Percentiles rank a stretch among this genome's conserved stretches.
phyloP scores from a whole-genome alignment of 768 basidiomycete genomes.

The Amanita thiersii region DNA sequence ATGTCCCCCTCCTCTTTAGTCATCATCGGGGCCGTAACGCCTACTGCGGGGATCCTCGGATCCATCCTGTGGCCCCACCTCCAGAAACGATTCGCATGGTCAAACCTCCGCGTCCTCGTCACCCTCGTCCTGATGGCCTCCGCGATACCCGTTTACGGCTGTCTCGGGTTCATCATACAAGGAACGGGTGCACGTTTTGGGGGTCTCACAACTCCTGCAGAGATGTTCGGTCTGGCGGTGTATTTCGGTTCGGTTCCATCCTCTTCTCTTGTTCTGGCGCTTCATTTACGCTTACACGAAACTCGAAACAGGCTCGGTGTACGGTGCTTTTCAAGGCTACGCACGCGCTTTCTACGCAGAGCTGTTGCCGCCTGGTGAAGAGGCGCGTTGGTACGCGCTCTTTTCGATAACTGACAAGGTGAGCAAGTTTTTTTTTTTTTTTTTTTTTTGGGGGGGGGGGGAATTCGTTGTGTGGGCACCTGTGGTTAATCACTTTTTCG shows the following conservation, averaged over 20 bases:
- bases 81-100: constrained; percentile 56
- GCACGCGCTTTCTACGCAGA: constrained; percentile 83
- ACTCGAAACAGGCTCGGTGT: constrained; percentile 45
- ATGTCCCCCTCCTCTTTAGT: constrained; percentile 76
- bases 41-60: constrained; percentile 71
- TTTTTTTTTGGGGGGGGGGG: too few species aligned
- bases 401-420: constrained; percentile 92
- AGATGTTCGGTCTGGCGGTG: constrained; percentile 80
- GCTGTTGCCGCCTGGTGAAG: constrained; percentile 80
- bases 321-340: constrained; percentile 89
- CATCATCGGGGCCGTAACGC: constrained; percentile 72
- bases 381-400: constrained; percentile 84
- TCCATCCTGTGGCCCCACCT: constrained; percentile 75
- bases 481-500: neutral
- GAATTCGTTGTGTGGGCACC: too few species aligned
- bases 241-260: constrained; percentile 58
- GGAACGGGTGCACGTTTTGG: constrained; percentile 38
- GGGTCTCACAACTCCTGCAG: constrained; percentile 67
- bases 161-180: constrained; percentile 68
- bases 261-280: neutral
- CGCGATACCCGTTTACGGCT: constrained; percentile 72
- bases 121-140: constrained; percentile 60
- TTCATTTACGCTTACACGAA: neutral
- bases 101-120: constrained; percentile 61
- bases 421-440: constrained; percentile 9